phyloP scores from a whole-genome alignment of 1,139 yeast genomes.

The Pichia kudriavzevii region DNA sequence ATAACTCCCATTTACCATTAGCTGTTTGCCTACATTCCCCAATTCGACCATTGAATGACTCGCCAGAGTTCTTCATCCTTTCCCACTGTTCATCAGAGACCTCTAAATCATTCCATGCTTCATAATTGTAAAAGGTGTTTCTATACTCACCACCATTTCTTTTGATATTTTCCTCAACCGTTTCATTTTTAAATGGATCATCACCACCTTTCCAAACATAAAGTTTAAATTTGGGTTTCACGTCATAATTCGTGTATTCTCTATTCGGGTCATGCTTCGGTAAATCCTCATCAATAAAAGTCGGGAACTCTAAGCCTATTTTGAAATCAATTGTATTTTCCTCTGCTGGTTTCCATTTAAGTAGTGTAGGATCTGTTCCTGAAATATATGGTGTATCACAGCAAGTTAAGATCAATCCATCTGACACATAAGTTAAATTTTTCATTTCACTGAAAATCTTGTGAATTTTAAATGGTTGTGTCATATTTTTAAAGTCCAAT shows the following conservation, averaged over 20 bases:
- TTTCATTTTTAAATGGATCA: slow-evolving; percentile 21
- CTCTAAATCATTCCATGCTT: slow-evolving; percentile 56
- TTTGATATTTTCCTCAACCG: slow-evolving; percentile 22
- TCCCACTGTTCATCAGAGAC: slow-evolving; percentile 79
- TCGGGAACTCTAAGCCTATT: slow-evolving; percentile 58
- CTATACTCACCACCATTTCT: slow-evolving; percentile 26
- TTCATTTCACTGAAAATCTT: slow-evolving; percentile 71
- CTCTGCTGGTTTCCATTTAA: slow-evolving; percentile 97
- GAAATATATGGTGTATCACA: slow-evolving; percentile 79
- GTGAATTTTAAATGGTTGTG: slow-evolving; percentile 68
- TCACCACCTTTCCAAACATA: slow-evolving; percentile 73
- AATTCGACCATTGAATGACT: slow-evolving; percentile 86
- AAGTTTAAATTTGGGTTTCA: slow-evolving; percentile 60
- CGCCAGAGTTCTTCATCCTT: slow-evolving; percentile 52
- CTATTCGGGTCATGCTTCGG: slow-evolving; percentile 65
- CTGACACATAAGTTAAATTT: slow-evolving; percentile 77
- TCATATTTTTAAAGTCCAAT: slow-evolving; percentile 81
- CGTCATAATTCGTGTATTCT: slow-evolving; percentile 73
- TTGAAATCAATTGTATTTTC: slow-evolving; percentile 91
- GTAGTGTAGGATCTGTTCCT: slow-evolving; percentile 75
- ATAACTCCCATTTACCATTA: slow-evolving; percentile 68
- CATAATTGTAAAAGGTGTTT: slow-evolving; percentile 38
- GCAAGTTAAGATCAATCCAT: slow-evolving; percentile 91
- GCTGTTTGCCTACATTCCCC: slow-evolving; percentile 64
- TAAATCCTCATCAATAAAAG: slow-evolving; percentile 59